phyloP scores from a whole-genome alignment of 306 rosid species.

The Quercus suber region DNA sequence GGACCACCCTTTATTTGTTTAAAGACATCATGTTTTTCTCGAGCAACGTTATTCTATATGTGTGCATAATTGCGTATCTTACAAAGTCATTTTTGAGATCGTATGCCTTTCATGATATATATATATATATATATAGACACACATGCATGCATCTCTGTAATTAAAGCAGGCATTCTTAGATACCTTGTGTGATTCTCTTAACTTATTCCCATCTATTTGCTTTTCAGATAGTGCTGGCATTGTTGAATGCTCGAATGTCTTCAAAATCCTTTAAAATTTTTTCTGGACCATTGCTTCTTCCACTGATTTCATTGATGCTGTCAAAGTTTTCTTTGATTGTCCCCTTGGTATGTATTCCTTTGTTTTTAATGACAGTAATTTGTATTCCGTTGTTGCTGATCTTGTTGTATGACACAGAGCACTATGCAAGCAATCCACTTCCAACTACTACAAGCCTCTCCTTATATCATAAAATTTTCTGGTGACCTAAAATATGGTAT shows the following conservation, averaged over 20 bases:
- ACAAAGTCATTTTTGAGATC: neutral
- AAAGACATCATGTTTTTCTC: no score
- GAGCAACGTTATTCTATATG: neutral
- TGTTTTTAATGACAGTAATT: conserved; percentile 1
- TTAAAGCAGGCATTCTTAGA: neutral
- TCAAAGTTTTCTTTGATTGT: conserved; percentile 85
- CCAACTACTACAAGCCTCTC: conserved; percentile 85
- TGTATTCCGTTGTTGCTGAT: conserved; percentile 14
- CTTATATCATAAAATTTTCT: conserved; percentile 61
- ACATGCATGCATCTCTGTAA: neutral
- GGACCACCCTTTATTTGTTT: no score
- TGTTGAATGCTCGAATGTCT: conserved; percentile 88
- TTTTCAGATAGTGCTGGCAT: conserved; percentile 65
- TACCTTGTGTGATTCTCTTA: conserved; percentile 12
- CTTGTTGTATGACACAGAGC: conserved; percentile 55
- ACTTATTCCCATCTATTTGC: neutral
- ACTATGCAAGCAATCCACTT: conserved; percentile 70
- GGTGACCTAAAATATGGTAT: conserved; percentile 90
- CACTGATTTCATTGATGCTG: conserved; percentile 76
- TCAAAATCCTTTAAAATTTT: conserved; percentile 62
- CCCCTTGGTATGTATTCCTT: conserved; percentile 64
- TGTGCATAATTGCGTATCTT: neutral
- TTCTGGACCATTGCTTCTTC: conserved; percentile 70
- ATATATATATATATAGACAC: neutral
- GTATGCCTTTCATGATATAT: no score